Evolutionary conservation across 768 basidiomycete genomes (phyloP).

Genomic region (Pulveroboletus sp.): DNA sequence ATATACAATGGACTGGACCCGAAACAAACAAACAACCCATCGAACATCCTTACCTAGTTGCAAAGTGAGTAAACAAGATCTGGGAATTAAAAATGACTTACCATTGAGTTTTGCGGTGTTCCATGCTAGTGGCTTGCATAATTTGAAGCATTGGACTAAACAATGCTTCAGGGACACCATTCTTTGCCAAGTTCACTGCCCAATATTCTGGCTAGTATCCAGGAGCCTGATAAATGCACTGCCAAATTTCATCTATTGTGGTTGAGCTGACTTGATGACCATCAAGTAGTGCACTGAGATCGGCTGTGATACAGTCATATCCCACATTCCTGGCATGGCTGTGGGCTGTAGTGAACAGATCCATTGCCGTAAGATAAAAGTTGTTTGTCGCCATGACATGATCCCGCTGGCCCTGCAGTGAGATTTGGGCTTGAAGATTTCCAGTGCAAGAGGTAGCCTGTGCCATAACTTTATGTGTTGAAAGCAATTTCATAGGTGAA

Average conservation of each 20-base stretch:
- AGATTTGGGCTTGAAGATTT: no score
- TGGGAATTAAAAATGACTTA: not conserved
- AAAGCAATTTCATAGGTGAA: no score
- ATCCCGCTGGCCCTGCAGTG: no score
- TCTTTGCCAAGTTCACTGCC: not conserved
- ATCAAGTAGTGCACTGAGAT: not conserved
- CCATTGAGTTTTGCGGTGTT: not conserved
- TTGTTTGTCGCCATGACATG: not conserved
- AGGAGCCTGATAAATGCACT: not conserved
- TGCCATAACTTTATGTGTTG: no score
- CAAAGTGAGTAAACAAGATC: no score
- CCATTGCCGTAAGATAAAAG: conserved; percentile 1
- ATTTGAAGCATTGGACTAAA: not conserved
- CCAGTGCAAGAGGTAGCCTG: no score
- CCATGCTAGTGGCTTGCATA: not conserved
- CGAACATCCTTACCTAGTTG: no score
- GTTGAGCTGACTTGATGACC: not conserved
- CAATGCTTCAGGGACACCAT: not conserved
- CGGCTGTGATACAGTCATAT: not conserved
- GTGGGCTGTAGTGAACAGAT: not conserved
- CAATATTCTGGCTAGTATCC: not conserved
- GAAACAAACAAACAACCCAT: no score
- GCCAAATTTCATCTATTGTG: not conserved
- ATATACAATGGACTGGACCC: no score
- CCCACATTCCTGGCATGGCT: not conserved